These are phyloP conservation scores for Pilasporangium apinafurcum DNA, from an alignment of 352 stramenopile species.

Conservation along the genomic window DNA sequence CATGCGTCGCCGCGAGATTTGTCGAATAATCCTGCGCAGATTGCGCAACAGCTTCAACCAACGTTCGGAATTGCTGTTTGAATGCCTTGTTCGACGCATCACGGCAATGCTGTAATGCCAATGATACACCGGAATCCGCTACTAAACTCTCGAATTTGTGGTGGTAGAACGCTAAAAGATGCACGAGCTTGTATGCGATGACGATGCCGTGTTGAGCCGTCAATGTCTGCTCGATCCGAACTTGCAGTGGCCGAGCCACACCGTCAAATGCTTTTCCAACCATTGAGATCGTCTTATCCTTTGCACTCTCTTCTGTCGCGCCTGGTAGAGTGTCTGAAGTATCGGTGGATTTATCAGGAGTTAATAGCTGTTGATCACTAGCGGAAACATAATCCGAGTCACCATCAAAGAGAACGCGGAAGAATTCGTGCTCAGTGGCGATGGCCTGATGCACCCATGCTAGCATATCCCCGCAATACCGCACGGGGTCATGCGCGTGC, in stretches of 20 bases:
- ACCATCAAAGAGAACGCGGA: conserved; percentile 68
- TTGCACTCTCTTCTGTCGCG: conserved; percentile 4
- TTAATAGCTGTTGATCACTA: background rate
- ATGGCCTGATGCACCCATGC: conserved; percentile 86
- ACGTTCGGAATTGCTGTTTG: conserved; percentile 37
- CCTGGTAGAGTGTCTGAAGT: too few species aligned
- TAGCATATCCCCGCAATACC: conserved; percentile 86
- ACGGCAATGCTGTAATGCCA: conserved; percentile 29
- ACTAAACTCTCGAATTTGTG: conserved; percentile 49
- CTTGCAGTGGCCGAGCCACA: conserved; percentile 48
- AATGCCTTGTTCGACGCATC: conserved; percentile 39
- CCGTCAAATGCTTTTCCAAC: conserved; percentile 54
- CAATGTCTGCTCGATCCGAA: conserved; percentile 63
- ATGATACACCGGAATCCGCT: conserved; percentile 18
- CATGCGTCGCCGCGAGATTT: conserved; percentile 49
- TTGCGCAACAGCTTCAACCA: conserved; percentile 35
- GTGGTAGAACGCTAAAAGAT: conserved; percentile 63
- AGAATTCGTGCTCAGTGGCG: conserved; percentile 75
- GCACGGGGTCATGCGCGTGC: conserved; percentile 80
- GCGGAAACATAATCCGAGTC: conserved; percentile 25
- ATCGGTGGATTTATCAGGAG: too few species aligned
- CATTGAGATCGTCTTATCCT: conserved; percentile 28
- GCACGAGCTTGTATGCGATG: conserved; percentile 57
- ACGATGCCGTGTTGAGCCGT: conserved; percentile 42
- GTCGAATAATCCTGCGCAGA: conserved; percentile 53